Evolutionary conservation across 1,284 basidiomycete species (phyloP), one percentile per base, ranked within the genome.

Genomic region (Agroathelia rolfsii): DNA sequence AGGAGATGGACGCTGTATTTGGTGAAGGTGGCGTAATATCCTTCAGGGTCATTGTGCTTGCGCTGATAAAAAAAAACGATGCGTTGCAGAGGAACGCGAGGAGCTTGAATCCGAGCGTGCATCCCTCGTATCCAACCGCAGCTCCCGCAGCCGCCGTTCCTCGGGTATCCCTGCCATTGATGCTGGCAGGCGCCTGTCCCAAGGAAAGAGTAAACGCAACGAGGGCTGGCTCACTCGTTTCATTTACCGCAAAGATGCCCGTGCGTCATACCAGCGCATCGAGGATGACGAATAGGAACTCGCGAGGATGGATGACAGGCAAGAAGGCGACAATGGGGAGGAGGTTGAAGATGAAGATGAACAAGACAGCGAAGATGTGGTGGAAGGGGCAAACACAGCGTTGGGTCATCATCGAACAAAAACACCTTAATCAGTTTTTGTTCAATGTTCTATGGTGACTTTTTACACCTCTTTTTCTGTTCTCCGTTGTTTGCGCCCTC

Each of bases 1-100:
- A 86, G 58, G 82, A 85, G 51, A 86, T 86, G 82, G 83, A 84
- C 45, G 71, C 70, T 28, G 77, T 86, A 5, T 86, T 85, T 46
- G 82, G 82, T 21, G 81, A 86, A 75, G 81, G 80, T 76, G 41
- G 37, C 45, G 31, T 25, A 8, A 21, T 30, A 13, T 11, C 16
- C 11, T 35, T 35, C n/a, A 45, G 17, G 16, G 11, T n/a, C n/a
- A n/a, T n/a, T n/a, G 8, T 19, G 24, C 16, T 41, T 16, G 36
- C 38, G 14, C 39, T 47, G 17, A 49, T 41, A n/a, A n/a, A n/a
- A n/a, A n/a, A n/a, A n/a, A n/a, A n/a, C n/a, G n/a, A n/a, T 34
- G n/a, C n/a, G n/a, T n/a, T 46, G 32, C 57, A 73, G 62, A 72
- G 48, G 66, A 66, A 50, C 58, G 64, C 43, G 68, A 81, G 53